Evolutionary conservation across 768 basidiomycete species (phyloP), one percentile per base, ranked within the genome.

Genomic region (Suillus fuscotomentosus): DNA sequence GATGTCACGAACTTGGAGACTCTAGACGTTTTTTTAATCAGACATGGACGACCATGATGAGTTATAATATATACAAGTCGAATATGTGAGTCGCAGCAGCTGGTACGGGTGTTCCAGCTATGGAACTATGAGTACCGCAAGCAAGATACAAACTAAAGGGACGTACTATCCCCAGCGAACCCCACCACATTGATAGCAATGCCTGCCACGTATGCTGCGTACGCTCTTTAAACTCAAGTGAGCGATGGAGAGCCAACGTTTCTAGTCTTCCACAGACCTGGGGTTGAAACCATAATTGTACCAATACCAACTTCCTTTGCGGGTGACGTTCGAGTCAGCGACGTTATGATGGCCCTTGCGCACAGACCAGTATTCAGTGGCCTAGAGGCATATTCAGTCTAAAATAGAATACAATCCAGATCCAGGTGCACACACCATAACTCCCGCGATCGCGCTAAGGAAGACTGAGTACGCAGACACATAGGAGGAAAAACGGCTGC

Each of bases 121-220:
- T 27, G 61, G 24, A 62, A 56, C 27, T 11, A 24, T 56, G 50
- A 62, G 39, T 36, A 39, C 24, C 2, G 6, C 24, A 36, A 39
- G 31, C 7, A 38, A 53, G 27, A 57, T 27, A 59, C 11, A 39
- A 7, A 27, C 24, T 17, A 27, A 55, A 62, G 15, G 17, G 22
- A 77, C 83, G 41, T 70, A 83, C 86, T 87, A 43, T 88, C 88
- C 63, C 88, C 88, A 31, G 86, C 87, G 68, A 92, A 92, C 7
- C 90, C 91, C 50, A 89, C 87, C 27, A 92, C 84, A 72, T 92
- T 92, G 74, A 91, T 87, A 5, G 88, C 78, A 66, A 92, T 89
- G 36, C 91, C 90, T 47, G 85, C 73, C 64, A 88, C 79, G 71
- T 89, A 89, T 3, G 85, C 85, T 0, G 82, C 81, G 67, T 87